Base-by-base conservation (phyloP, 2,329 filamentous ascomycete genomes). In the Colletotrichum musicola region DNA sequence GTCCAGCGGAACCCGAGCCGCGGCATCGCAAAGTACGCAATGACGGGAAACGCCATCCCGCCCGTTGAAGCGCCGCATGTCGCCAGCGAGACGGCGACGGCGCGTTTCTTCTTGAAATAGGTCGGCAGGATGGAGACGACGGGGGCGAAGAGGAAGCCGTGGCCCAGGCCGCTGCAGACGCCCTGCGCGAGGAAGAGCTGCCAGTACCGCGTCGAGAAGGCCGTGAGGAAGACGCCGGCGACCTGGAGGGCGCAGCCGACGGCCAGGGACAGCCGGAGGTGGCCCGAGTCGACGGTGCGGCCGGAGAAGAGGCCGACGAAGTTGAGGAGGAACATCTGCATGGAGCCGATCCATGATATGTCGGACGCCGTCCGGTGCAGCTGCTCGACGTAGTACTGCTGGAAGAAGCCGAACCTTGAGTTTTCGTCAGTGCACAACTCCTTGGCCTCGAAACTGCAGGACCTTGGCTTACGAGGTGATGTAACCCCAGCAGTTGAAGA, bases 41-140 rank as follows among this genome's bases (percentile, higher is more conserved):
- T 70, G n/a, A 50, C 4, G 0, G 90, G 90, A 73, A 90, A 92
- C 6, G 92, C 82, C 27, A 92, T 79, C 0, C 90, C 90, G 1
- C 90, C 91, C 0, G 86, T 86, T 0, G 84, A 85, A 35, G 87
- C 88, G 1, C 91, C 91, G 0, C 85, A 86, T 0, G 89, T 87
- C 12, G 83, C 83, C 9, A 90, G 81, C 0, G 88, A 88, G 18
- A 92, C 82, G 1, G 90, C 90, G 5, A 91, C 80, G 0, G 84
- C 85, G 3, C 86, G 82, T 16, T 86, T 86, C 35, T 77, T 84
- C 7, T 80, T 81, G 72, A 92, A 92, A 65, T 91, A 91, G 0
- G 88, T 89, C n/a, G 86, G 82, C 10, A 88, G 79, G 22, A 89
- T 77, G 18, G 86, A 82, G 44, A 88, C 73, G 16, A 83, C 84